Percentiles rank a stretch among this genome's conserved stretches.
phyloP scores from a whole-genome alignment of 768 basidiomycete species.

The Termitomyces titanicus region DNA sequence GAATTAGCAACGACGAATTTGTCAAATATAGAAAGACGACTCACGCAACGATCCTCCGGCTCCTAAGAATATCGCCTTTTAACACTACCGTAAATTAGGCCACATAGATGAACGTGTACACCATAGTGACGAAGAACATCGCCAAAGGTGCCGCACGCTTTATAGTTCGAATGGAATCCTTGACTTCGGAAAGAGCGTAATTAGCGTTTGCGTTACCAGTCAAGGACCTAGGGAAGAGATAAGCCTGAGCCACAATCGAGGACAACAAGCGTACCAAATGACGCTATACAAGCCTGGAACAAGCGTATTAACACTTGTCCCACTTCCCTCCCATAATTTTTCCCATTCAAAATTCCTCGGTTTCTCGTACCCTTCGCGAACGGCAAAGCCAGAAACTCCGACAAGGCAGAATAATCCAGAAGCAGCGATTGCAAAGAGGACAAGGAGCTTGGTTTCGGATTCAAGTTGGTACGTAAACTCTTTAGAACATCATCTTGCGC shows the following conservation, averaged over 20 bases:
- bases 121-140: constrained; percentile 50
- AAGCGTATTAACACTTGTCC: constrained; percentile 54
- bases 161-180: constrained; percentile 67
- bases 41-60: constrained; percentile 66
- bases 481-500: no score
- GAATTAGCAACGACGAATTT: background rate
- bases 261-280: constrained; percentile 47
- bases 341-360: constrained; percentile 59
- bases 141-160: constrained; percentile 68
- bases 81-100: constrained; percentile 76
- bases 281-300: constrained; percentile 65
- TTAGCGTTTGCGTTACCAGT: constrained; percentile 74
- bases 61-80: constrained; percentile 62
- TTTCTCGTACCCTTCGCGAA: constrained; percentile 46
- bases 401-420: constrained; percentile 53
- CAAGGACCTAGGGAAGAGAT: constrained; percentile 49
- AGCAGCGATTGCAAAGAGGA: constrained; percentile 46
- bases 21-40: no score
- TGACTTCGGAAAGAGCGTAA: constrained; percentile 68
- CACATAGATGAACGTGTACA: constrained; percentile 64
- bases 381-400: constrained; percentile 45
- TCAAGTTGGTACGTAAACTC: no score
- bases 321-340: constrained; percentile 61
- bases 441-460: constrained; percentile 61
- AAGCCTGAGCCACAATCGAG: background rate